Base-by-base conservation (phyloP, 805 yeast species). In the Sugiyamaella valdiviana region DNA sequence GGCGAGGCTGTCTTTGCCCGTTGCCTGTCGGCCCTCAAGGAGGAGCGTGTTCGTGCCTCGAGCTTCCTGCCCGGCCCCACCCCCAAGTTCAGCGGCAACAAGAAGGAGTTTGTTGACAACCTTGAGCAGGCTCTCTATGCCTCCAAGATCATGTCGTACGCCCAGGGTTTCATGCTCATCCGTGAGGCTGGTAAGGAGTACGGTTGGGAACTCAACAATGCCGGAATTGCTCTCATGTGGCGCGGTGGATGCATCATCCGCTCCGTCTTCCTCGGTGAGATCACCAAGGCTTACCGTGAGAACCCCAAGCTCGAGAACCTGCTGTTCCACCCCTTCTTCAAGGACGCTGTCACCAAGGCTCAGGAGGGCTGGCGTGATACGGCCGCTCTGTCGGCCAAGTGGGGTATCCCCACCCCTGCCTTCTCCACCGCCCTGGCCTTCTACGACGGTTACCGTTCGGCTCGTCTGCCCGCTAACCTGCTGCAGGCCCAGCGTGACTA, bases 161-260 rank as follows among this genome's bases (percentile, higher is more conserved):
- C 98, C 61, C 99, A 91, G 79, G 99, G 99, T 71, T 91, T 91
- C 86, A 93, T 91, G 97, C 80, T 91, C 70, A 89, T 91, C 75
- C 87, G 95, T 72, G 96, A 91, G 74, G 98, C 98, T 62, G 98
- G 96, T 60, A 83, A 80, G 74, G 95, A 88, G 71, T 91, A 88
- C 80, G 83, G 83, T 66, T 91, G 99, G 99, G 82, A 86, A 73
- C 79, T 91, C 70, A 93, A 91, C 84, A 85, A 87, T 82, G 96
- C 98, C 63, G 93, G 95, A 52, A 93, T 93, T 64, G 98, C 98
- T 62, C 80, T 93, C 65, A 91, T 91, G 98, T 91, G 99, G 99
- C 84, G 99, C 81, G 99, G 99, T 77, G 99, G 99, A 64, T 91
- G 99, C 80, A 91, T 91, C 73, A 91, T 91, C 75, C 87, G 98